Percentiles rank a stretch among this genome's conserved stretches.
These are phyloP conservation scores for Coprinellus micaceus DNA, from an alignment of 768 basidiomycete species.

Conservation along the genomic window DNA sequence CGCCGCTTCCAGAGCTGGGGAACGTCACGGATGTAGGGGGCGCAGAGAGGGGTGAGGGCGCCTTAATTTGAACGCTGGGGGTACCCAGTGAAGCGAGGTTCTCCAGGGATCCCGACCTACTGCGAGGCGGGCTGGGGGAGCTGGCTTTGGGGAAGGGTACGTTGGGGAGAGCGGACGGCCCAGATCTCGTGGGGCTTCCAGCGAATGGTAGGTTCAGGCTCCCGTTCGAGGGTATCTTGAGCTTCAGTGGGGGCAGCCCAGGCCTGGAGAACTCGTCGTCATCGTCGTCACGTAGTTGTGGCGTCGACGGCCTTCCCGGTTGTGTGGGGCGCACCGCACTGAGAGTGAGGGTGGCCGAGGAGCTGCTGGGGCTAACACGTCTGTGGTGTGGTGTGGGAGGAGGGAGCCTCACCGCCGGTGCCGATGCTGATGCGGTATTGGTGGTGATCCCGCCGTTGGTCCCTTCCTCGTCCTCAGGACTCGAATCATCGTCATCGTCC, in stretches of 20 bases:
- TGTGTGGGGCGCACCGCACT: background rate
- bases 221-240: constrained; percentile 5
- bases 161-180: no score
- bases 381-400: no score
- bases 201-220: background rate
- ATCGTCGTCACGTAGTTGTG: constrained; percentile 19
- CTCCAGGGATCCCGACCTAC: no score
- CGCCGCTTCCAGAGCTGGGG: background rate
- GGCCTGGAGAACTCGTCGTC: constrained; percentile 10
- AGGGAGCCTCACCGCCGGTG: no score
- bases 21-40: background rate
- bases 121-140: no score
- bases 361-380: no score
- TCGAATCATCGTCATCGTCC: constrained; percentile 35
- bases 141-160: no score
- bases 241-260: constrained; percentile 8
- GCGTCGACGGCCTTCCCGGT: constrained; percentile 12
- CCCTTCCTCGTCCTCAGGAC: constrained; percentile 22
- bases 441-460: no score
- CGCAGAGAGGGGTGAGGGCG: background rate
- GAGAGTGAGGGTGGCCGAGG: background rate
- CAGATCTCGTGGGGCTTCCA: background rate
- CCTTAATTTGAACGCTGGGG: no score
- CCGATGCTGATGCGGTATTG: no score
- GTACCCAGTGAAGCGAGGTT: no score